phyloP scores from a whole-genome alignment of 1,284 basidiomycete species.

The Apiotrichum veenhuisii region DNA sequence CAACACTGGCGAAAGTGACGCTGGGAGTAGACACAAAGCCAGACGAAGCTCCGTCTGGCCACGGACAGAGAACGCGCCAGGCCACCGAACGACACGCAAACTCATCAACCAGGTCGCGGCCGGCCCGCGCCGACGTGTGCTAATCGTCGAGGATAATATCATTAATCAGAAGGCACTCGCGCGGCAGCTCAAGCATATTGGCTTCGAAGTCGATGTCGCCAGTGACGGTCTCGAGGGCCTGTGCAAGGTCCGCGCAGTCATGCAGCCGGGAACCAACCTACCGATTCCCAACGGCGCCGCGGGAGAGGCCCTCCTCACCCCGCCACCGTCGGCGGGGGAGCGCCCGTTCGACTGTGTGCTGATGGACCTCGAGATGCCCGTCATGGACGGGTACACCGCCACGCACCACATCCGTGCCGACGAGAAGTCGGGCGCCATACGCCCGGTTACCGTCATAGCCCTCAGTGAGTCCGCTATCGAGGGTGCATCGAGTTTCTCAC shows the following conservation, averaged over 20 bases:
- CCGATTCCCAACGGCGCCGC: too few relatives aligned
- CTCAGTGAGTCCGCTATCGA: conserved; percentile 1
- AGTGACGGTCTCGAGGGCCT: conserved; percentile 50
- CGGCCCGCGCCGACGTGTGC: conserved; percentile 35
- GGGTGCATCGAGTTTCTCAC: neutral
- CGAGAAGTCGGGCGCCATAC: neutral
- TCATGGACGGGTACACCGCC: conserved; percentile 16
- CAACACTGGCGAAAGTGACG: too few relatives aligned
- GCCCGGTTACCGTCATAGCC: neutral
- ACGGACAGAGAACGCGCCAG: neutral
- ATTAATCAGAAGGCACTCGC: conserved; percentile 47
- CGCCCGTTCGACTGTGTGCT: conserved; percentile 38
- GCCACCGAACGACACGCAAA: too few relatives aligned
- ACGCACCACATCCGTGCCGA: conserved; percentile 4
- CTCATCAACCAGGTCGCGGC: neutral
- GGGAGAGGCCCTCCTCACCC: too few relatives aligned
- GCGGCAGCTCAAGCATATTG: conserved; percentile 40
- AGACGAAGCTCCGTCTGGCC: conserved; percentile 12
- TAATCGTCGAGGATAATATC: conserved; percentile 42
- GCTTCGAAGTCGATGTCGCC: conserved; percentile 34
- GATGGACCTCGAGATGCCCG: conserved; percentile 48
- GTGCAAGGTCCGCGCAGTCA: conserved; percentile 37
- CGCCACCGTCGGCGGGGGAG: neutral
- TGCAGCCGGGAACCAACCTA: neutral
- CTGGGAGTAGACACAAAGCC: too few relatives aligned